Evolutionary conservation across 805 yeast species (phyloP).

Genomic region (Candida bentonensis): DNA sequence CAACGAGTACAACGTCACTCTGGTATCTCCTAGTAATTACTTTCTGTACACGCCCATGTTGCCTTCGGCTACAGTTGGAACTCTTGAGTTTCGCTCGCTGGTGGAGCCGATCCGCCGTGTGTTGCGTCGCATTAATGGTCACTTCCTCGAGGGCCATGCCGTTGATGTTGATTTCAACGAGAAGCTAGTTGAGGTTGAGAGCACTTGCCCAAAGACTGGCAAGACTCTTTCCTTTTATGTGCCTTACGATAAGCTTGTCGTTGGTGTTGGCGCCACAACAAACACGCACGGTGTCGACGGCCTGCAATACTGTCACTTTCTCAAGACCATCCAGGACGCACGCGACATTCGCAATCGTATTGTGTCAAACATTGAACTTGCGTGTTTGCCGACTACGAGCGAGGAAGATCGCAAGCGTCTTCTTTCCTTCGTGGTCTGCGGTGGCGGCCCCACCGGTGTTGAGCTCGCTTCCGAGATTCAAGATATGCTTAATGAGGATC

Average conservation of each 20-base stretch:
- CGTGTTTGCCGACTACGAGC: constrained; percentile 50
- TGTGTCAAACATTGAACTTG: constrained; percentile 41
- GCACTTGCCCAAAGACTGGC: constrained; percentile 29
- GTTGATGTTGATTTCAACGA: constrained; percentile 43
- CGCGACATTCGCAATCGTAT: constrained; percentile 40
- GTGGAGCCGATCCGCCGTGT: constrained; percentile 51
- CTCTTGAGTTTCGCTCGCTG: constrained; percentile 48
- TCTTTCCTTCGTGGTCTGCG: constrained; percentile 52
- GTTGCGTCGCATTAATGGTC: constrained; percentile 38
- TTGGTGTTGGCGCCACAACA: constrained; percentile 56
- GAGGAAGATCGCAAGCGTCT: constrained; percentile 49
- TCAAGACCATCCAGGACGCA: constrained; percentile 58
- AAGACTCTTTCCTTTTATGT: constrained; percentile 34
- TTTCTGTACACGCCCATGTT: constrained; percentile 57
- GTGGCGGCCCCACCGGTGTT: constrained; percentile 68
- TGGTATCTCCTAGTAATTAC: constrained; percentile 55
- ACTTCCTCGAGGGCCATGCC: constrained; percentile 49
- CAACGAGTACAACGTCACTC: constrained; percentile 49
- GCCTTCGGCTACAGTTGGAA: constrained; percentile 60
- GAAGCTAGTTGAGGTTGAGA: constrained; percentile 42
- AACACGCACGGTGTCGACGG: constrained; percentile 63
- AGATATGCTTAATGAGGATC: constrained; percentile 53
- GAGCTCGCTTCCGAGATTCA: constrained; percentile 62
- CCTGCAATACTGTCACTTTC: constrained; percentile 42
- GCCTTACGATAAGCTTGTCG: constrained; percentile 57